Conservation (phyloP, 1,139 yeast genomes). For the Nakaseomyces sp. region DNA sequence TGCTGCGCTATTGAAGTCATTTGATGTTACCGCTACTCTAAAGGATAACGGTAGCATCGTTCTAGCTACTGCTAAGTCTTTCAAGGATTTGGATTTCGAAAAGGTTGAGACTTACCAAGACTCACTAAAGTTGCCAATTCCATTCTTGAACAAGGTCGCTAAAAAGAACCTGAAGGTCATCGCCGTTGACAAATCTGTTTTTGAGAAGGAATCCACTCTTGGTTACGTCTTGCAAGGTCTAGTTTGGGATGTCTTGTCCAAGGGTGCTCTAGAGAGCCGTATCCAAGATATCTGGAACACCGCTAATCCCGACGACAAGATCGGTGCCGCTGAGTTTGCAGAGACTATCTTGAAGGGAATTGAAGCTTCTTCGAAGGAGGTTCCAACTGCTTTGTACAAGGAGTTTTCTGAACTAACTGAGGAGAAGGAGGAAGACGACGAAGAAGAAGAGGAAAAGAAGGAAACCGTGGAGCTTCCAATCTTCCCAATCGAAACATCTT, state of each 20-base stretch:
- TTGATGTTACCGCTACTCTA: constrained; percentile 56
- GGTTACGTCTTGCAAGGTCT: constrained; percentile 71
- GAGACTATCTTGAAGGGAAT: constrained; percentile 5
- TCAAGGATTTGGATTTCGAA: constrained; percentile 23
- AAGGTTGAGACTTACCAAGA: constrained; percentile 36
- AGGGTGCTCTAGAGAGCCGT: constrained; percentile 50
- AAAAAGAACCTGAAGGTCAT: constrained; percentile 44
- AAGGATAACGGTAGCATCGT: constrained; percentile 51
- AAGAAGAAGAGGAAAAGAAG: constrained; percentile 10
- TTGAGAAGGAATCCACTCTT: constrained; percentile 58
- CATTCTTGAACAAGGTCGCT: constrained; percentile 49
- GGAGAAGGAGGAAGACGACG: constrained; percentile 17
- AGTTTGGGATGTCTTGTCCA: constrained; percentile 64
- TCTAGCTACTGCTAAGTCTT: constrained; percentile 30
- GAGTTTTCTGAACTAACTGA: constrained; percentile 28
- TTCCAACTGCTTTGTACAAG: constrained; percentile 2
- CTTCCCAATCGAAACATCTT: constrained; percentile 53
- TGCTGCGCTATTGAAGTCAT: constrained; percentile 41
- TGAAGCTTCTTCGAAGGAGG: constrained; percentile 27
- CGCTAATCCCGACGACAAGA: constrained; percentile 54
- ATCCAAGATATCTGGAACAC: constrained; percentile 77
- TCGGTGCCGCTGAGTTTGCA: constrained; percentile 3
- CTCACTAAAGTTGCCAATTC: constrained; percentile 39
- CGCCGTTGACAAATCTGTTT: constrained; percentile 47
- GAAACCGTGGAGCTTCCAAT: constrained; percentile 34